Evolutionary conservation across 2,329 filamentous ascomycete species (phyloP).

Genomic region (Thielaviopsis euricoi): DNA sequence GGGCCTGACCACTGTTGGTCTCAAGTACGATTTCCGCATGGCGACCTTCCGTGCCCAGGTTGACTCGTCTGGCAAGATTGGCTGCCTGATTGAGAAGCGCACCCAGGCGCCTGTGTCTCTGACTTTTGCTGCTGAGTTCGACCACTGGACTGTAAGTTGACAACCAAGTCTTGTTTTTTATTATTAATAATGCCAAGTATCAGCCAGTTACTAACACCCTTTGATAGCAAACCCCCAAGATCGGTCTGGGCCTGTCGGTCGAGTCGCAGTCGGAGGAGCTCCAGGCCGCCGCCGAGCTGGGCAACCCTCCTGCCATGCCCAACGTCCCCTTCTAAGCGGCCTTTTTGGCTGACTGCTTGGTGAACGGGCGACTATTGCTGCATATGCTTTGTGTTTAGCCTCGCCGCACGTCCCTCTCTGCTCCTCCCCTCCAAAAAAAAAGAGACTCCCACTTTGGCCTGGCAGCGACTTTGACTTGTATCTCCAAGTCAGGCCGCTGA

Average conservation of each 20-base stretch:
- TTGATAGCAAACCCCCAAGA: slow-evolving; percentile 74
- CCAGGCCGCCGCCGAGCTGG: slow-evolving; percentile 64
- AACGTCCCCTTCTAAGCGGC: slow-evolving; percentile 48
- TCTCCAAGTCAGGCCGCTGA: too few relatives aligned
- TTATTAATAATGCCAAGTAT: slow-evolving; percentile 17
- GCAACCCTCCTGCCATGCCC: slow-evolving; percentile 31
- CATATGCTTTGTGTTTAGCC: background rate
- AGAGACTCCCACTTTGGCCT: background rate
- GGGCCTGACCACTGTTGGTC: slow-evolving; percentile 77
- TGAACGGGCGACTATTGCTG: background rate
- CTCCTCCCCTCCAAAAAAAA: background rate
- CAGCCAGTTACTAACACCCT: slow-evolving; percentile 1
- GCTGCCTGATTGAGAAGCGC: slow-evolving; percentile 86
- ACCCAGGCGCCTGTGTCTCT: slow-evolving; percentile 83
- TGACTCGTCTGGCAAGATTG: slow-evolving; percentile 86
- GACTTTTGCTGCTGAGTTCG: slow-evolving; percentile 91
- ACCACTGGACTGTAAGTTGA: slow-evolving; percentile 73
- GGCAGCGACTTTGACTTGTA: too few relatives aligned
- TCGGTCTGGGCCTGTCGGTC: slow-evolving; percentile 85
- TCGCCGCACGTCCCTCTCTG: background rate
- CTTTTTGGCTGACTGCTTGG: background rate
- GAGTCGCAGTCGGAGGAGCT: slow-evolving; percentile 73
- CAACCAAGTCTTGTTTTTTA: slow-evolving; percentile 11
- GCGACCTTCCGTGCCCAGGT: slow-evolving; percentile 92
- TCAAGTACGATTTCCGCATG: slow-evolving; percentile 96